Evolutionary conservation across 2,329 filamentous ascomycete genomes (phyloP).

Genomic region (Verticillium nonalfalfae): DNA sequence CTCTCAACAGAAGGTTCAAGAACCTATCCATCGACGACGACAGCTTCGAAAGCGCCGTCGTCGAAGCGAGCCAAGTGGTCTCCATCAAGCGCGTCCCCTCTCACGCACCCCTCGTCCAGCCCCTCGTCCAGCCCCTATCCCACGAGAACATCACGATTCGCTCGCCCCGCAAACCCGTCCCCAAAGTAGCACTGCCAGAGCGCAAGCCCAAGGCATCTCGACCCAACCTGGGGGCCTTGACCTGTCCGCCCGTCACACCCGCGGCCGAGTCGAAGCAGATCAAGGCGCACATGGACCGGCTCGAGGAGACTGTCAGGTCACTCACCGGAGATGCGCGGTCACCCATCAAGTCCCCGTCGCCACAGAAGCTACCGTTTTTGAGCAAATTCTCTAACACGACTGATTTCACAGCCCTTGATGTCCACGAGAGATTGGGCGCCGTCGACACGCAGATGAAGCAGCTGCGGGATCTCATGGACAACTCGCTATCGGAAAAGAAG

Average conservation of each 20-base stretch:
- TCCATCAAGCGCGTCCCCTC: neutral
- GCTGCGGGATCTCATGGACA: constrained; percentile 67
- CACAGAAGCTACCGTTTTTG: constrained; percentile 48
- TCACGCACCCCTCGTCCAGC: too few species aligned
- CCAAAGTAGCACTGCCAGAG: neutral
- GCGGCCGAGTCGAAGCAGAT: constrained; percentile 7
- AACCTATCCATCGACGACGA: constrained; percentile 32
- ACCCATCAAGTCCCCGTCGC: constrained; percentile 34
- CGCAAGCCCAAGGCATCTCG: neutral
- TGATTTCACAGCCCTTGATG: constrained; percentile 66
- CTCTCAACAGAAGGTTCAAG: constrained; percentile 29
- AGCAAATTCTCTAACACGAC: constrained; percentile 68
- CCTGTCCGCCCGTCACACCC: neutral
- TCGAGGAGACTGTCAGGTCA: constrained; percentile 19
- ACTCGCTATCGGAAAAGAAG: constrained; percentile 60
- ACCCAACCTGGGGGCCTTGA: neutral
- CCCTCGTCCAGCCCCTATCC: neutral
- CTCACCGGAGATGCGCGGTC: constrained; percentile 23
- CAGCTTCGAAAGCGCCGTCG: constrained; percentile 6
- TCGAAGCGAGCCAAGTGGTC: constrained; percentile 39
- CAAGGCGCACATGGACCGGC: constrained; percentile 12
- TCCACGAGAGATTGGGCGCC: constrained; percentile 67
- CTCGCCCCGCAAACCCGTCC: neutral
- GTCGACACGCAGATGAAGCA: constrained; percentile 70
- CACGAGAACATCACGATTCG: neutral